A percentile compares a stretch with the other conserved stretches of the same genome.
Conservation (phyloP, 192 early-diverging fungal genomes). For the Geosiphon pyriformis region DNA sequence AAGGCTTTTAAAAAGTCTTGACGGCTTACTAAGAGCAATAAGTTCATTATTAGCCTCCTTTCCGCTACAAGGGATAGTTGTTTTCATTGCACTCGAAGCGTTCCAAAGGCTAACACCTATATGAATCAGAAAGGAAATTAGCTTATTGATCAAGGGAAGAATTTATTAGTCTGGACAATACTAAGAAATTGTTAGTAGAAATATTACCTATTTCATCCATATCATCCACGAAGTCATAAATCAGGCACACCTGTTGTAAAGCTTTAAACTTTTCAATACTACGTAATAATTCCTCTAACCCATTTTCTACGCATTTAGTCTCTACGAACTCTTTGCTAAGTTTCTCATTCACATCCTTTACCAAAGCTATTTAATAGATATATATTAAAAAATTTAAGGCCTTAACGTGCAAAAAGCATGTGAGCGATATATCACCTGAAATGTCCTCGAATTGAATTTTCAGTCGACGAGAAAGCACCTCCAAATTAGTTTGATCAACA, state of each 20-base stretch:
- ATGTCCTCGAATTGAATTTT: constrained; percentile 14
- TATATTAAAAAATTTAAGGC: background rate
- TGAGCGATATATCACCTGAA: background rate
- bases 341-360: constrained; percentile 23
- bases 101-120: constrained; percentile 17
- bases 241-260: constrained; percentile 3
- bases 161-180: background rate
- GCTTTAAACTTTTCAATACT: constrained; percentile 5
- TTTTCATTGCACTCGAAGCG: constrained; percentile 13
- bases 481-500: background rate
- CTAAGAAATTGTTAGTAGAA: background rate
- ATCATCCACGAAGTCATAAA: constrained; percentile 12
- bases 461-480: background rate
- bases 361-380: constrained; percentile 6
- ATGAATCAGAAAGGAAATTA: background rate
- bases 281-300: constrained; percentile 9
- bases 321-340: constrained; percentile 12
- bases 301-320: background rate
- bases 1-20: too few species aligned
- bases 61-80: background rate
- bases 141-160: background rate
- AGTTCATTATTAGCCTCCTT: background rate
- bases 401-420: background rate
- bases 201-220: constrained; percentile 20
- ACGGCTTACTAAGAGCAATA: constrained; percentile 10